Conservation (phyloP, 1,139 yeast species). For the Candida frijolesensis region DNA sequence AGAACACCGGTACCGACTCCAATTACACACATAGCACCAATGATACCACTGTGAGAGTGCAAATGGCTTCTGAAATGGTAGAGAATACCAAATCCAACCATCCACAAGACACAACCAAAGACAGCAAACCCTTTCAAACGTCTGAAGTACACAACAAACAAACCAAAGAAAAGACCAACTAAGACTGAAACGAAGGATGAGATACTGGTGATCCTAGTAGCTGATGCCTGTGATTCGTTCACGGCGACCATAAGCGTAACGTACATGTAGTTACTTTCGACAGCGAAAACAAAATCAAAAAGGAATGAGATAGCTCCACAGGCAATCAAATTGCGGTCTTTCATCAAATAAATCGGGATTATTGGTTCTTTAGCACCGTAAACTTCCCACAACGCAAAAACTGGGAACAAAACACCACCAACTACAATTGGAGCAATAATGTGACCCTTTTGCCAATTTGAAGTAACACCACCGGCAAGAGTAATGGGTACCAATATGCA, state of each 20-base stretch:
- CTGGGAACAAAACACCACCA: conserved; percentile 39
- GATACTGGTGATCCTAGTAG: conserved; percentile 36
- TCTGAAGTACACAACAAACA: conserved; percentile 30
- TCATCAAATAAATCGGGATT: conserved; percentile 33
- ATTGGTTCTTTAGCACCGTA: conserved; percentile 33
- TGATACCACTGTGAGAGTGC: conserved; percentile 32
- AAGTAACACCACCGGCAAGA: conserved; percentile 36
- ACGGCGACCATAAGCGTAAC: conserved; percentile 39
- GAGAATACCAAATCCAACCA: conserved; percentile 38
- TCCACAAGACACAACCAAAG: conserved; percentile 37
- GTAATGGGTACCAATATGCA: conserved; percentile 43
- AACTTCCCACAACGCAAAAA: conserved; percentile 34
- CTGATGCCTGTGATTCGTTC: conserved; percentile 32
- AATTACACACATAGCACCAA: conserved; percentile 34
- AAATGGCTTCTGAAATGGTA: conserved; percentile 35
- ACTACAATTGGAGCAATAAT: conserved; percentile 40
- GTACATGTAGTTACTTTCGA: conserved; percentile 36
- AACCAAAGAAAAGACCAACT: conserved; percentile 36
- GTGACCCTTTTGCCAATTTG: conserved; percentile 32
- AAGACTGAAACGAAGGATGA: conserved; percentile 36
- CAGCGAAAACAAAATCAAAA: conserved; percentile 31
- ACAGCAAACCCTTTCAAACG: conserved; percentile 35
- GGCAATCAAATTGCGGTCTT: conserved; percentile 38
- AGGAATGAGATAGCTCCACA: conserved; percentile 31
- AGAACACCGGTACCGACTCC: conserved; percentile 44